Conservation (phyloP, 2,329 filamentous ascomycete species). For the Diaporthe aspalathi region DNA sequence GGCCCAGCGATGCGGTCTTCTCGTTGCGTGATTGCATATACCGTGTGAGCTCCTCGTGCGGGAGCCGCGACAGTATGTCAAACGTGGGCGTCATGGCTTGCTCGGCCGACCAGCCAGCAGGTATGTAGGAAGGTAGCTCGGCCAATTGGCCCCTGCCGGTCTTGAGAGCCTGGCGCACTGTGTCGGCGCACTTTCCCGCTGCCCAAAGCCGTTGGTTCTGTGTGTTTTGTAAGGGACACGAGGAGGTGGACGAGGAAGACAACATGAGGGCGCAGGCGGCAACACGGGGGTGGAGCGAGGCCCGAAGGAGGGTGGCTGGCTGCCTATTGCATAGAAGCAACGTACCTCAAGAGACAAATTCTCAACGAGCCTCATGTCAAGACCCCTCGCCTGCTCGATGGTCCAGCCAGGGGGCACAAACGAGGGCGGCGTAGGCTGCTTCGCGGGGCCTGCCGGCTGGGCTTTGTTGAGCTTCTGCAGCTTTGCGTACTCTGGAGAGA, state of each 20-base stretch:
- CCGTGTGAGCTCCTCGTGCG: slow-evolving; percentile 2
- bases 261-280: not conserved
- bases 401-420: no score
- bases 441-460: no score
- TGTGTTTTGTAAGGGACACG: not conserved
- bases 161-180: slow-evolving; percentile 1
- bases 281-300: no score
- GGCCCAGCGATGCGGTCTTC: not conserved
- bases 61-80: slow-evolving; percentile 12
- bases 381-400: no score
- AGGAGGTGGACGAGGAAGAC: slow-evolving; percentile 1
- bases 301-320: no score
- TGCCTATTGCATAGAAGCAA: no score
- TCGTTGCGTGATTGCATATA: slow-evolving; percentile 9
- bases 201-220: slow-evolving; percentile 5
- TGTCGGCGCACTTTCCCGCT: slow-evolving; percentile 13
- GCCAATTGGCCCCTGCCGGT: not conserved
- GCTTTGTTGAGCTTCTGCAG: no score
- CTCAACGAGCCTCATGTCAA: no score
- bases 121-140: slow-evolving; percentile 1
- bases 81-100: slow-evolving; percentile 3
- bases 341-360: no score
- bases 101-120: not conserved
- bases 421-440: no score
- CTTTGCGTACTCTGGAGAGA: no score